These are phyloP conservation scores for Delitschia confertaspora DNA, from an alignment of 495 filamentous ascomycete genomes.

Conservation along the genomic window DNA sequence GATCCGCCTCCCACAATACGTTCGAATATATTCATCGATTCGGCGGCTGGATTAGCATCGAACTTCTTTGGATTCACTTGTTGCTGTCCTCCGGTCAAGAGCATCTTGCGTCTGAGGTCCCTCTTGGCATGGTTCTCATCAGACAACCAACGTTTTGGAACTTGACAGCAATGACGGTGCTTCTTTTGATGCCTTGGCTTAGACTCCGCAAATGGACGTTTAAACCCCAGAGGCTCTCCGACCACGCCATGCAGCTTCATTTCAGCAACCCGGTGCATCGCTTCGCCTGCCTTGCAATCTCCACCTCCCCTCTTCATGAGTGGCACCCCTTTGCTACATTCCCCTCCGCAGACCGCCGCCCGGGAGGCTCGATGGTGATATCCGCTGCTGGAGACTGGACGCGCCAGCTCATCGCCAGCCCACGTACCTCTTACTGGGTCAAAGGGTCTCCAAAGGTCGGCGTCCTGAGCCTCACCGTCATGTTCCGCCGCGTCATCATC, in stretches of 20 bases:
- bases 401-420: constrained; percentile 1
- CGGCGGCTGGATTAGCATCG: constrained; percentile 44
- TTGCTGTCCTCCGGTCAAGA: not conserved
- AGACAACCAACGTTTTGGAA: constrained; percentile 20
- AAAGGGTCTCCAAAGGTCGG: constrained; percentile 16
- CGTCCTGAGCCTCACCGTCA: constrained; percentile 17
- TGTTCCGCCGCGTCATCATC: constrained; percentile 25
- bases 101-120: not conserved
- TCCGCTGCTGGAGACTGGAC: constrained; percentile 29
- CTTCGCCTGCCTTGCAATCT: constrained; percentile 16
- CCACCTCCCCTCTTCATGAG: constrained; percentile 18
- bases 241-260: constrained; percentile 28
- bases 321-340: constrained; percentile 29
- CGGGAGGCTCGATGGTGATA: constrained; percentile 17
- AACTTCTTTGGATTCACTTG: constrained; percentile 33
- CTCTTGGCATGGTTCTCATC: constrained; percentile 5
- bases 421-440: constrained; percentile 8
- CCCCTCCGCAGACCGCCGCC: constrained; percentile 3
- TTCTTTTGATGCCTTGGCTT: constrained; percentile 21
- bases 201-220: constrained; percentile 16
- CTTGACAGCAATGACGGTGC: constrained; percentile 18
- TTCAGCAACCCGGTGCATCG: constrained; percentile 8
- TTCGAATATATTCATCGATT: constrained; percentile 53
- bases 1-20: constrained; percentile 43
- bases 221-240: constrained; percentile 14